Evolutionary conservation across 2,329 filamentous ascomycete species (phyloP), one percentile per base, ranked within the genome.

Genomic region (Cladophialophora bantiana): DNA sequence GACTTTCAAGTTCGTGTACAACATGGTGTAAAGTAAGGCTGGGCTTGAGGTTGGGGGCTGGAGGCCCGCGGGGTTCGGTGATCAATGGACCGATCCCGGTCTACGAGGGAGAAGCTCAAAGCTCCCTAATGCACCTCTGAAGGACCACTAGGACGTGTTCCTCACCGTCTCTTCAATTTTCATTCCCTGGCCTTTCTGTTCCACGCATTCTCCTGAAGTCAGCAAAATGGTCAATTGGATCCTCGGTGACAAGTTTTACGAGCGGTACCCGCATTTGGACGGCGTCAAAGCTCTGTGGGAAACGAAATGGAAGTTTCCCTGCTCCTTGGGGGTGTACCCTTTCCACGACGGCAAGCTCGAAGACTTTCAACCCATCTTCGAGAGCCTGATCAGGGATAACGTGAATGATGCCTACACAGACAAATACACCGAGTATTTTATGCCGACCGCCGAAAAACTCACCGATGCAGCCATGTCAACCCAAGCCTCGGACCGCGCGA

Each of bases 271-370:
- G 40, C 70, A 71, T 59, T 56, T 72, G 26, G 67, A 64, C 50
- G 67, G 67, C 32, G 87, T 90, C 69, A 81, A 84, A 73, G 84
- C 84, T 9, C 79, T 90, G 18, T 93, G 90, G 90, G 88, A 91
- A 78, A 90, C 87, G 4, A 92, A 91, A 77, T 93, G 90, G 90
- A 88, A 88, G 77, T 81, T 85, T 72, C 88, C 88, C 81, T 88
- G 85, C 76, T 76, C 77, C 40, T 87, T 87, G 77, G 83, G 86
- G 63, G 82, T 92, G 10, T 90, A 91, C 72, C 89, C 89, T 0
- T 93, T 93, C 82, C 90, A 93, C 81, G 90, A 93, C 77, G 87
- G 88, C 57, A 80, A 83, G 3, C 84, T 85, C 65, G 82, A 87
- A 65, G 90, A 93, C 77, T 92, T 93, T 74, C 84, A 86, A 71